These are phyloP conservation scores for Aquilaria yunnanensis DNA, from an alignment of 345 rosid species.

Conservation along the genomic window DNA sequence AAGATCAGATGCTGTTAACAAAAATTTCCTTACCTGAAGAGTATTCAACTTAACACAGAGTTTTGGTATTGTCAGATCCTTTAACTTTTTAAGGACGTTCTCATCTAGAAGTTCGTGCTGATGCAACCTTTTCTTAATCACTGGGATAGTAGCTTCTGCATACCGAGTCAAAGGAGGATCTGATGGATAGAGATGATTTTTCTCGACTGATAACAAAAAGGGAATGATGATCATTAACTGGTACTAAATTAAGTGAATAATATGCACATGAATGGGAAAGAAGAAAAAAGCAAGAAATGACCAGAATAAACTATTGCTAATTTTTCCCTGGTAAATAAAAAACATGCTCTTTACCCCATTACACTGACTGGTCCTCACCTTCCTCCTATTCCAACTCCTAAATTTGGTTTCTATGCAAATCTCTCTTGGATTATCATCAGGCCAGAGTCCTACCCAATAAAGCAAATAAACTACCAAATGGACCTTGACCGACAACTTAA, in stretches of 20 bases:
- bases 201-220: constrained; percentile 64
- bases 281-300: neutral
- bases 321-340: too few species aligned
- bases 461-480: neutral
- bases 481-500: neutral
- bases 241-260: neutral
- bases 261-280: neutral
- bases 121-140: constrained; percentile 53
- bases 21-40: constrained; percentile 54
- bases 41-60: constrained; percentile 88
- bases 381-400: too few species aligned
- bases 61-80: constrained; percentile 60
- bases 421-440: too few species aligned
- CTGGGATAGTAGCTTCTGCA: constrained; percentile 51
- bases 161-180: constrained; percentile 96
- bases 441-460: too few species aligned
- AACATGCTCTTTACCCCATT: too few species aligned
- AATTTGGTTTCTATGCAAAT: too few species aligned
- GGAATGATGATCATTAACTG: constrained; percentile 12
- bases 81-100: constrained; percentile 41
- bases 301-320: too few species aligned
- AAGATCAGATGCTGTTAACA: neutral
- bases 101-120: constrained; percentile 48
- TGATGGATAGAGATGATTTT: constrained; percentile 61
- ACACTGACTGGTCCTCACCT: too few species aligned